phyloP scores from a whole-genome alignment of 2,329 filamentous ascomycete species.

The Falciphora oryzae region DNA sequence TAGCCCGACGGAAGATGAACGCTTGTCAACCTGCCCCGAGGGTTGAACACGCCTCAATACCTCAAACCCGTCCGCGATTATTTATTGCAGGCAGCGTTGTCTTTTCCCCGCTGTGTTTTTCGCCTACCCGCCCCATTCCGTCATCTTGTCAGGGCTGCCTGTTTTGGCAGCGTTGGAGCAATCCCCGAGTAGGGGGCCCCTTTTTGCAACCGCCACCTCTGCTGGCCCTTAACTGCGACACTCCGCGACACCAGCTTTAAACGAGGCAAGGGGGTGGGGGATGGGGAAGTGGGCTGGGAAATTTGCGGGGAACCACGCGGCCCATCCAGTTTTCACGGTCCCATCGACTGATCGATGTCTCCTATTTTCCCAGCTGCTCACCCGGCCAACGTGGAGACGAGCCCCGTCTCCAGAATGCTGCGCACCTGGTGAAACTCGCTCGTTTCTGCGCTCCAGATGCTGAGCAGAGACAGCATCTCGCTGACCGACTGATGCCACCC shows the following conservation, averaged over 20 bases:
- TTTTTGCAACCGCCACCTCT: neutral
- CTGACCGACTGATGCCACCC: neutral
- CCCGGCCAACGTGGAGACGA: neutral
- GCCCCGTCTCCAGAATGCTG: neutral
- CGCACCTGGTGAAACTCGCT: neutral
- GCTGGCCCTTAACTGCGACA: neutral
- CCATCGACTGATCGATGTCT: no score
- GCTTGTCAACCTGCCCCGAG: no score
- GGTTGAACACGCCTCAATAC: no score
- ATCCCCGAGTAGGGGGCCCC: no score
- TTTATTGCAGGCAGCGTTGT: no score
- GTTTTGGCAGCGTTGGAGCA: no score
- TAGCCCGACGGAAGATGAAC: no score
- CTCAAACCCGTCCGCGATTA: no score
- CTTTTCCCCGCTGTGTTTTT: neutral
- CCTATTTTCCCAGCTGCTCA: neutral
- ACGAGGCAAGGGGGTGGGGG: no score
- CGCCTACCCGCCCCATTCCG: neutral
- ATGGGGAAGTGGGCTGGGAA: no score
- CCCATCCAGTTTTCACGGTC: no score
- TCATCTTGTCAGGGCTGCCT: neutral
- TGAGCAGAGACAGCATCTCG: neutral
- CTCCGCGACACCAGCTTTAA: neutral
- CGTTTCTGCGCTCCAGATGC: conserved; percentile 1
- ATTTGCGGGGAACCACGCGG: no score